These are phyloP conservation scores for Pythium sp. DNA, from an alignment of 352 stramenopile species.

Conservation along the genomic window DNA sequence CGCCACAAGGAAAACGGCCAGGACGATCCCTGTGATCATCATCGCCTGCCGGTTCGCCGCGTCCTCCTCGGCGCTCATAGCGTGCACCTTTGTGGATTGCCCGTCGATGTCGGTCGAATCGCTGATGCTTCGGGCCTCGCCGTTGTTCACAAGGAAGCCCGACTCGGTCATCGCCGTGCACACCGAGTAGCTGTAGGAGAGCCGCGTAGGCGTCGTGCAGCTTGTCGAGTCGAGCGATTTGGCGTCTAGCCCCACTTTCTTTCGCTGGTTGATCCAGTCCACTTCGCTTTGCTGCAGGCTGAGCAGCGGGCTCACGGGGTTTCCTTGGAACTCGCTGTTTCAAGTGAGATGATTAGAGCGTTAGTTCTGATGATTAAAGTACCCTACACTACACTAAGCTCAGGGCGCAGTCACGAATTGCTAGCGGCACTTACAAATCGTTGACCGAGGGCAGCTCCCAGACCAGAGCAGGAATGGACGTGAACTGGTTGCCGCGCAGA, in stretches of 20 bases:
- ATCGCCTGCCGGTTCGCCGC: slow-evolving; percentile 13
- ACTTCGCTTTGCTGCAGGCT: neutral
- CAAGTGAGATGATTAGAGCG: neutral
- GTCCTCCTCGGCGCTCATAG: neutral
- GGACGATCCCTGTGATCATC: slow-evolving; percentile 5
- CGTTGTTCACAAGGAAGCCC: neutral
- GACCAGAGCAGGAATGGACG: slow-evolving; percentile 7
- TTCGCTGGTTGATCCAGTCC: slow-evolving; percentile 3
- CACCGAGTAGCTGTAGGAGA: slow-evolving; percentile 1
- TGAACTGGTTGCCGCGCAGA: slow-evolving; percentile 10
- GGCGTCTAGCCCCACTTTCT: slow-evolving; percentile 1
- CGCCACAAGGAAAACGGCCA: neutral
- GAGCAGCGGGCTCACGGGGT: slow-evolving; percentile 5
- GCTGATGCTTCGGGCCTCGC: neutral
- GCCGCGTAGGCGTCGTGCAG: neutral
- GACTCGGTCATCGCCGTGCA: neutral
- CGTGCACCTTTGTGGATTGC: neutral
- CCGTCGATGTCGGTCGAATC: neutral
- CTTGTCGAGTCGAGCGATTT: slow-evolving; percentile 4
- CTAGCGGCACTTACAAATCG: slow-evolving; percentile 9
- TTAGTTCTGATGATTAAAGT: neutral
- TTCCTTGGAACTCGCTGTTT: slow-evolving; percentile 10
- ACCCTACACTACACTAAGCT: neutral
- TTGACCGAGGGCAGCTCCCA: slow-evolving; percentile 3
- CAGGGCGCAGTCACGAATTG: neutral